Percentiles rank a stretch among this genome's conserved stretches.
Conservation (phyloP, 768 basidiomycete species). For the Dentipellis sp. region DNA sequence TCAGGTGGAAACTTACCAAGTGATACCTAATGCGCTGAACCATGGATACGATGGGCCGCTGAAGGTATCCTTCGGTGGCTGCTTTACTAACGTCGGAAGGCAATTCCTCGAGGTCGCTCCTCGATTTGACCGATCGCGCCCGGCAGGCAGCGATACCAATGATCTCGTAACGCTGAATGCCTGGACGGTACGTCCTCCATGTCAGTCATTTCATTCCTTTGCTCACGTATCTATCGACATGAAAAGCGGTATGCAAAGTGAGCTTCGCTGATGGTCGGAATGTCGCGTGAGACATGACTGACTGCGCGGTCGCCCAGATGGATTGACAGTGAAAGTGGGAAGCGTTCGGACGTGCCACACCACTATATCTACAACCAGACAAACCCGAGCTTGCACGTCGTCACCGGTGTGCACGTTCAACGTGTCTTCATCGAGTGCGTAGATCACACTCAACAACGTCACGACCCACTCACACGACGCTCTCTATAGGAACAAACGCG, state of each 20-base stretch:
- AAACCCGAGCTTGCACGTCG: constrained; percentile 23
- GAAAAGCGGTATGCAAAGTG: constrained; percentile 53
- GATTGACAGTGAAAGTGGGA: constrained; percentile 39
- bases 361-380: constrained; percentile 26
- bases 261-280: no score
- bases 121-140: constrained; percentile 15
- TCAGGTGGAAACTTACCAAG: constrained; percentile 32
- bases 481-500: no score
- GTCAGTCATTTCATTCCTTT: no score
- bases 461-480: no score
- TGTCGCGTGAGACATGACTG: no score
- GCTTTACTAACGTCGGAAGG: constrained; percentile 14
- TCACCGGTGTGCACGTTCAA: constrained; percentile 25
- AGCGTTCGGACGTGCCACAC: constrained; percentile 46
- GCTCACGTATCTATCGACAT: no score
- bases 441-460: no score
- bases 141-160: constrained; percentile 16
- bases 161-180: constrained; percentile 17
- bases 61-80: constrained; percentile 22
- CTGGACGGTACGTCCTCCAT: constrained; percentile 20
- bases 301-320: constrained; percentile 47
- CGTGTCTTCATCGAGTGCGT: constrained; percentile 28
- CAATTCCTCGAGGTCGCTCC: constrained; percentile 21
- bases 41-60: constrained; percentile 45
- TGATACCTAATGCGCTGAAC: constrained; percentile 18